Base-by-base conservation (phyloP, 2,329 filamentous ascomycete species). In the Tympanopsis confertula region DNA sequence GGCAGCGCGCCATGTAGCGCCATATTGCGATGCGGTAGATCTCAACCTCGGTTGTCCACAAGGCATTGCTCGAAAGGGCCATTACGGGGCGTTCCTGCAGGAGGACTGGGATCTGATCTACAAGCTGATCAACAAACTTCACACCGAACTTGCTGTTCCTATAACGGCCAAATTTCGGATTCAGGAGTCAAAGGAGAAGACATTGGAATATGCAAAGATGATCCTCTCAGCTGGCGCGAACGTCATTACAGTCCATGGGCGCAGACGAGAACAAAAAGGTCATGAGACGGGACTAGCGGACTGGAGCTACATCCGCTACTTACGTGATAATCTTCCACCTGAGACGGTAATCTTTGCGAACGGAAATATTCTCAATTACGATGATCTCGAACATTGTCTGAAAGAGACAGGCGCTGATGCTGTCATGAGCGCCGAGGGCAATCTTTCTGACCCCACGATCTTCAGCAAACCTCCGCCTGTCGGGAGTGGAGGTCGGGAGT, bases 311-410 rank as follows among this genome's bases (percentile, higher is more conserved):
- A 79, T 98, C 40, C 73, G 79, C 4, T 89, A 84, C 52, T 60
- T 98, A 45, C 70, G 91, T 36, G 85, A 94, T 10, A 82, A 81
- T 43, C 62, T 98, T 20, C 89, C 89, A 0, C 63, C 71, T 1
- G 87, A 95, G 35, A 93, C 87, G 5, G 91, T 98, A 18, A 75
- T 98, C 3, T 96, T 98, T 54, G 91, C 91, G 3, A 98, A 98
- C 56, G 91, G 91, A 12, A 98, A 98, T 52, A 81, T 95, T 24
- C 63, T 98, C 41, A 82, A 85, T 54, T 71, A 82, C 41, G 78
- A 68, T 0, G 89, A 98, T 54, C 65, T 98, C 10, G 72, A 81
- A 37, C 64, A 63, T 15, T 96, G 89, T 51, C 63, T 98, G 15
- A 73, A 78, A 36, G 85, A 70, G 4, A 98, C 91, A 1, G 87